These are phyloP conservation scores for Cladosporium halotolerans DNA, from an alignment of 2,329 filamentous ascomycete species.

Conservation along the genomic window DNA sequence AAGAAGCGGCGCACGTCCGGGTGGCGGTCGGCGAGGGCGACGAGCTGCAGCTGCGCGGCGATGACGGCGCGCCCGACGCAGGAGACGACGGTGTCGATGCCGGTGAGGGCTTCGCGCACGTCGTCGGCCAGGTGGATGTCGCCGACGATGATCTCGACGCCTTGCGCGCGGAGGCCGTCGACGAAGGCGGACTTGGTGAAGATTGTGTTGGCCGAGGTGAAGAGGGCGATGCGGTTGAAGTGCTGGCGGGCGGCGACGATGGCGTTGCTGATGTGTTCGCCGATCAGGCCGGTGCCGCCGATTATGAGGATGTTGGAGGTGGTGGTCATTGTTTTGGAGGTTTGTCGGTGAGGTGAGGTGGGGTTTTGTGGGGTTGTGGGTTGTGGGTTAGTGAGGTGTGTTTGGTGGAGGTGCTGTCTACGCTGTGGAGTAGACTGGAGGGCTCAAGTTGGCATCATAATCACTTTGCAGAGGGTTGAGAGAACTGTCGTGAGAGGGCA, in stretches of 20 bases:
- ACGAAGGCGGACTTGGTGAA: constrained; percentile 46
- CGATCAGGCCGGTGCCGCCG: constrained; percentile 49
- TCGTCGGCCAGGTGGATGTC: constrained; percentile 48
- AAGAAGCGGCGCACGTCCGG: constrained; percentile 56
- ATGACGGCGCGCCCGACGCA: constrained; percentile 60
- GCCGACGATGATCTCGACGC: constrained; percentile 51
- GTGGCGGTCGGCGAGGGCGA: constrained; percentile 52
- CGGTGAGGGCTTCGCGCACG: constrained; percentile 50
- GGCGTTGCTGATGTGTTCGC: constrained; percentile 46
- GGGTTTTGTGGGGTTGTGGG: background rate
- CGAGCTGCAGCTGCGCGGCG: constrained; percentile 54
- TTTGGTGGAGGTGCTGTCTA: background rate
- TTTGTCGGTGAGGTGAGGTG: background rate
- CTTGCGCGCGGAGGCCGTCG: constrained; percentile 39
- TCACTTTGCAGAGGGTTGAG: too few relatives aligned
- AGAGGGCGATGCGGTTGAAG: constrained; percentile 50
- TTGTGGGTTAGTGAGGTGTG: background rate
- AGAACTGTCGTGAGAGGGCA: too few relatives aligned
- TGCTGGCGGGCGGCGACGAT: constrained; percentile 40
- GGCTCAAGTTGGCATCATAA: background rate
- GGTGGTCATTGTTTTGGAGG: background rate
- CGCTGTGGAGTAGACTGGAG: background rate
- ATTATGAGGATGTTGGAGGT: constrained; percentile 42
- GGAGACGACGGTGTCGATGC: constrained; percentile 60
- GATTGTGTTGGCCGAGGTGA: constrained; percentile 49